Evolutionary conservation across 2,329 filamentous ascomycete genomes (phyloP).

Genomic region (Emmonsiellopsis sp.): DNA sequence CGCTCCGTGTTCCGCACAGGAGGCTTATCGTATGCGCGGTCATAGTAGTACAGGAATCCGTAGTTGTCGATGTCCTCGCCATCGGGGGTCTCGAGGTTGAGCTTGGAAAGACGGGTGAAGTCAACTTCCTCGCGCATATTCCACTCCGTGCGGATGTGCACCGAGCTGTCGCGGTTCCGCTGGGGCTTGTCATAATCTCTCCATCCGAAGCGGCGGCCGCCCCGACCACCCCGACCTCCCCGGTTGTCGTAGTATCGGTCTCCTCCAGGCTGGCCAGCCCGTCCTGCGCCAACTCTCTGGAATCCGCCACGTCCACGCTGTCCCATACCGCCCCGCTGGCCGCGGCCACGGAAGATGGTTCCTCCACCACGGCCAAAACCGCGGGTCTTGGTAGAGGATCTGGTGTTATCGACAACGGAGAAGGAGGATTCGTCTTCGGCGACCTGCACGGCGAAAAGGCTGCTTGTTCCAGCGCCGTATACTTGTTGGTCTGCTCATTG

Average conservation of each 20-base stretch:
- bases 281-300: conserved; percentile 60
- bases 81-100: conserved; percentile 89
- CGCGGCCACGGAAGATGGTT: conserved; percentile 74
- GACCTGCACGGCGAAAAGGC: conserved; percentile 79
- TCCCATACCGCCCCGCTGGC: conserved; percentile 65
- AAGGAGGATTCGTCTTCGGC: conserved; percentile 96
- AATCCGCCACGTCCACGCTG: conserved; percentile 64
- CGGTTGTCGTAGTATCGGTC: conserved; percentile 61
- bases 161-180: conserved; percentile 88
- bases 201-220: conserved; percentile 89
- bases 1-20: conserved; percentile 82
- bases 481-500: conserved; percentile 72
- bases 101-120: conserved; percentile 87
- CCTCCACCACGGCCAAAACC: conserved; percentile 77
- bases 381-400: conserved; percentile 74
- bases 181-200: conserved; percentile 98
- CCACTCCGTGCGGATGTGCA: conserved; percentile 96
- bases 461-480: conserved; percentile 81
- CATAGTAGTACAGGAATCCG: conserved; percentile 98
- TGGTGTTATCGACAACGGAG: conserved; percentile 93
- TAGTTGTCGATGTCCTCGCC: conserved; percentile 94
- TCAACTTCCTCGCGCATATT: conserved; percentile 95
- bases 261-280: conserved; percentile 56
- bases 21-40: conserved; percentile 88
- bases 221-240: conserved; percentile 58